Percentiles rank a stretch among this genome's conserved stretches.
Evolutionary conservation across 805 yeast species (phyloP).

Genomic region (Schizosaccharomyces octosporus): DNA sequence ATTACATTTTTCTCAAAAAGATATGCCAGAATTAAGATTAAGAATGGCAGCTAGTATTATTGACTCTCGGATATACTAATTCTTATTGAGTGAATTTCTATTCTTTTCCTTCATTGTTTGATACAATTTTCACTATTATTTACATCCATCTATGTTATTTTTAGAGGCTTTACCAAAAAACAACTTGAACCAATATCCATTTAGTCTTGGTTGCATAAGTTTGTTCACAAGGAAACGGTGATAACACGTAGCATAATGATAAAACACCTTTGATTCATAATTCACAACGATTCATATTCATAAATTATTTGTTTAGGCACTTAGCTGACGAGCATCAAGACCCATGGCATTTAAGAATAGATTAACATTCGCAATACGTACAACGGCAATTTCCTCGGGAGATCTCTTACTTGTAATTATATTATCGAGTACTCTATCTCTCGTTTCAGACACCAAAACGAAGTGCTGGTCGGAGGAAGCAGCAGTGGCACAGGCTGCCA

Average conservation of each 20-base stretch:
- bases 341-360: conserved; percentile 92
- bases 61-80: conserved; percentile 12
- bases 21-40: conserved; percentile 42
- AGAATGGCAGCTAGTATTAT: conserved; percentile 42
- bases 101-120: background rate
- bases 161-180: background rate
- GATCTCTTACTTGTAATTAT: conserved; percentile 51
- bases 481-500: conserved; percentile 79
- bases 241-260: background rate
- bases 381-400: conserved; percentile 26
- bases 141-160: background rate
- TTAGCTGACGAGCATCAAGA: conserved; percentile 37
- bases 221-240: background rate
- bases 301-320: conserved; percentile 8
- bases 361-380: conserved; percentile 57
- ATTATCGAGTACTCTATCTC: conserved; percentile 78
- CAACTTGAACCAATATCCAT: too few species aligned
- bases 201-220: too few species aligned
- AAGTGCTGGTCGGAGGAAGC: conserved; percentile 75
- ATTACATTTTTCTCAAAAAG: conserved; percentile 35
- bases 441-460: conserved; percentile 75
- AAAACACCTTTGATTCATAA: background rate
- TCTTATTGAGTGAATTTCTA: background rate
- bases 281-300: background rate
- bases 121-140: background rate